Evolutionary conservation across 176 grass and related monocot species (phyloP).

Genomic region (maize (Zea mays)): Zm-B73-REFERENCE-NAM-5.0 NC_050105.1:135825001-135825500

Average conservation of each 20-base stretch:
- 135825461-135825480: constrained; percentile 65
- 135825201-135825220: constrained; percentile 48
- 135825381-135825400: constrained; percentile 19
- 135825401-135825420: constrained; percentile 53
- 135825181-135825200: background rate
- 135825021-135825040: constrained; percentile 52
- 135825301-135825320: constrained; percentile 76
- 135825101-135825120: background rate
- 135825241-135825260: constrained; percentile 82
- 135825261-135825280: constrained; percentile 85
- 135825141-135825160: constrained; percentile 16
- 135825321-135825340: constrained; percentile 79
- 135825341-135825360: background rate
- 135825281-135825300: constrained; percentile 82
- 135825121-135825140: background rate
- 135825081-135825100: constrained; percentile 2
- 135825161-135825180: constrained; percentile 32
- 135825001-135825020: constrained; percentile 87
- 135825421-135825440: constrained; percentile 63
- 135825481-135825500: constrained; percentile 84
- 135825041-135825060: background rate
- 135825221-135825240: constrained; percentile 69
- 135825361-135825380: constrained; percentile 13
- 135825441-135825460: constrained; percentile 54
- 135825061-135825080: background rate